These are phyloP conservation scores for Albugo laibachii DNA, from an alignment of 352 stramenopile genomes.

Conservation along the genomic window DNA sequence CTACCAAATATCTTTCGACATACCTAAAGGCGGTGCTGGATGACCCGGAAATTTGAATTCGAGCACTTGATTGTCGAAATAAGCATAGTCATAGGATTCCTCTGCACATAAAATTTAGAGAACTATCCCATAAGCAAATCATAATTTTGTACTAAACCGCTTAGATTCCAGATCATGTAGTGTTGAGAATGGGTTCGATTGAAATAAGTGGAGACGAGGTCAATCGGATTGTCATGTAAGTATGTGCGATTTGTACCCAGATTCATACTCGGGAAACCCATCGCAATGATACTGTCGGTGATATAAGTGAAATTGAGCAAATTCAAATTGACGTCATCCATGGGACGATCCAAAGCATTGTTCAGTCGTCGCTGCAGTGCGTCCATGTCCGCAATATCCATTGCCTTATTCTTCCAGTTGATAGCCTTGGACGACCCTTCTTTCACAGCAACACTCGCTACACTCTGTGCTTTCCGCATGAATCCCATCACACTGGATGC, in stretches of 20 bases:
- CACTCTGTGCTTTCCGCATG: conserved; percentile 70
- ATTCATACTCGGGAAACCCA: conserved; percentile 84
- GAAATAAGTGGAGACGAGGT: conserved; percentile 87
- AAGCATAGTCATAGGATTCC: conserved; percentile 88
- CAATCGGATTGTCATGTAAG: conserved; percentile 76
- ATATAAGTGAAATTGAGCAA: conserved; percentile 86
- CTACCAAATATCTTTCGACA: neutral
- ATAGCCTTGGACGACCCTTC: conserved; percentile 57
- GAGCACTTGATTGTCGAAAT: conserved; percentile 93
- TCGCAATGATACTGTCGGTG: conserved; percentile 71
- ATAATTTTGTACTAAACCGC: conserved; percentile 14
- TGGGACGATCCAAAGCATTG: conserved; percentile 58
- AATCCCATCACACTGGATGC: conserved; percentile 61
- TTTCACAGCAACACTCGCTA: conserved; percentile 39
- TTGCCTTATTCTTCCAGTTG: conserved; percentile 43
- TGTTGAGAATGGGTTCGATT: conserved; percentile 83
- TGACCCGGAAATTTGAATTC: conserved; percentile 95
- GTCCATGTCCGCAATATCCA: conserved; percentile 75
- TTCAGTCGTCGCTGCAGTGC: conserved; percentile 58
- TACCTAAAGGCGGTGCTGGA: conserved; percentile 87
- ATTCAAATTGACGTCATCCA: conserved; percentile 62
- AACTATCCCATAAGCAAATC: neutral
- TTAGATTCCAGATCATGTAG: conserved; percentile 98
- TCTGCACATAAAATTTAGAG: conserved; percentile 25
- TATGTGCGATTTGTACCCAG: conserved; percentile 46